phyloP scores from a whole-genome alignment of 2,329 filamentous ascomycete genomes.

The Ophioceras dolichostomum region DNA sequence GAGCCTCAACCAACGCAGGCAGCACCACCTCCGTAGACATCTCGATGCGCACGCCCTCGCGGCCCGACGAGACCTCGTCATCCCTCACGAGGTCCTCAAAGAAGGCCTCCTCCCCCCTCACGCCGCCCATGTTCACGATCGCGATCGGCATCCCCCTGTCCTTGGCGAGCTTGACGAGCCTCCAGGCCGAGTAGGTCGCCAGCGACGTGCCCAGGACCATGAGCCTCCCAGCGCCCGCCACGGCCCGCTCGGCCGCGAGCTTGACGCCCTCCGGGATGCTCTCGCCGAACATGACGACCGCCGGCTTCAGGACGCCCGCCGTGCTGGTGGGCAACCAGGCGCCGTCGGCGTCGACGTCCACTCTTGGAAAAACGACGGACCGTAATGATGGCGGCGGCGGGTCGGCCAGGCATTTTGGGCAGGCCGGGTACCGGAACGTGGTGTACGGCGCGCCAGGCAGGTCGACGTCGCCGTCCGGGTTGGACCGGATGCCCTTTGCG shows the following conservation, averaged over 20 bases:
- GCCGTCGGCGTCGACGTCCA: constrained; percentile 67
- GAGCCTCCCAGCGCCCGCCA: constrained; percentile 64
- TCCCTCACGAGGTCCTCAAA: constrained; percentile 47
- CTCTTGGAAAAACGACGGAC: constrained; percentile 24
- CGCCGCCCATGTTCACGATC: constrained; percentile 77
- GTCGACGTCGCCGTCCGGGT: constrained; percentile 92
- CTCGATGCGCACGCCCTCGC: constrained; percentile 42
- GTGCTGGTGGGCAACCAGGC: constrained; percentile 57
- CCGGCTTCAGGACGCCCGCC: constrained; percentile 79
- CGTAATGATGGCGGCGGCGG: constrained; percentile 43
- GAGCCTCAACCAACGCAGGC: constrained; percentile 39
- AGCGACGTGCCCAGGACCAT: constrained; percentile 80
- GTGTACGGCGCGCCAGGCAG: constrained; percentile 77
- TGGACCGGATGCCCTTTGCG: constrained; percentile 62
- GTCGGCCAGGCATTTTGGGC: constrained; percentile 61
- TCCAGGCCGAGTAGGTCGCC: constrained; percentile 92
- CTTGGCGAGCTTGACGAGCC: constrained; percentile 71
- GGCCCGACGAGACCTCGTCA: constrained; percentile 36
- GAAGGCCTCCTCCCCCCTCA: constrained; percentile 65
- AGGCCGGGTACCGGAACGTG: constrained; percentile 84
- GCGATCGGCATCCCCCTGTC: constrained; percentile 77
- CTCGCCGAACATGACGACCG: constrained; percentile 94
- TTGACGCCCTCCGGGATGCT: constrained; percentile 63
- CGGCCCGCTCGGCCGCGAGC: constrained; percentile 60
- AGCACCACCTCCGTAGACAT: constrained; percentile 44